Conservation (phyloP, 768 basidiomycete species). For the Cystobasidium tubakii region DNA sequence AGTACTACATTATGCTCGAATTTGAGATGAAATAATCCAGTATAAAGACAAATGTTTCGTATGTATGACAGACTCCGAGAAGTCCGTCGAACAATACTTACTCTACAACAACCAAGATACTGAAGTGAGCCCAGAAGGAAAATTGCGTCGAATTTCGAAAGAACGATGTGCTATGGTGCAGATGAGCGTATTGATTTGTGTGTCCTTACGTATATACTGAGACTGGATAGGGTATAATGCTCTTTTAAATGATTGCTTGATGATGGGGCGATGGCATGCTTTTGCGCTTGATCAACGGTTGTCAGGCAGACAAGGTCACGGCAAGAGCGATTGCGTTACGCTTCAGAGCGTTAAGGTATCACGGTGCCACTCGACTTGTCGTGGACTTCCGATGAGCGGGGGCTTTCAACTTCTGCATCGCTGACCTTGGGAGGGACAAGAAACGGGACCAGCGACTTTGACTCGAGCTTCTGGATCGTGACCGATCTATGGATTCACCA, state of each 20-base stretch:
- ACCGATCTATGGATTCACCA: not conserved
- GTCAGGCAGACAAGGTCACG: too few species aligned
- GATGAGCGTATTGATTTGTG: too few species aligned
- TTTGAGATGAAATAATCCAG: not conserved
- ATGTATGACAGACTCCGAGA: too few species aligned
- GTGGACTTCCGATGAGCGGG: not conserved
- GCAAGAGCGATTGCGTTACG: too few species aligned
- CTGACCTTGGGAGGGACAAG: not conserved
- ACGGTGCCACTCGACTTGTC: not conserved
- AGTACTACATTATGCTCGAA: not conserved
- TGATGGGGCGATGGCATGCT: too few species aligned
- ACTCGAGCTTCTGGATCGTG: not conserved
- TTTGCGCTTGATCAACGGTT: too few species aligned
- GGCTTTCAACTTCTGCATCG: conserved; percentile 7
- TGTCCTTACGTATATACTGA: too few species aligned
- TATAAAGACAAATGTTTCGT: not conserved
- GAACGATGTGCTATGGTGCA: not conserved
- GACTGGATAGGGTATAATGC: too few species aligned
- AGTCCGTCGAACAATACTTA: not conserved
- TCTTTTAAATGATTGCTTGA: too few species aligned
- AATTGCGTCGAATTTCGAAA: not conserved
- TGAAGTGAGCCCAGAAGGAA: not conserved
- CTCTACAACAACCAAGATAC: not conserved
- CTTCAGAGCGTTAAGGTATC: not conserved
- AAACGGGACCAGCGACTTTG: conserved; percentile 14